Conservation (phyloP, 108 stramenopile species). For the Pseudonitzschia delicatissima region DNA sequence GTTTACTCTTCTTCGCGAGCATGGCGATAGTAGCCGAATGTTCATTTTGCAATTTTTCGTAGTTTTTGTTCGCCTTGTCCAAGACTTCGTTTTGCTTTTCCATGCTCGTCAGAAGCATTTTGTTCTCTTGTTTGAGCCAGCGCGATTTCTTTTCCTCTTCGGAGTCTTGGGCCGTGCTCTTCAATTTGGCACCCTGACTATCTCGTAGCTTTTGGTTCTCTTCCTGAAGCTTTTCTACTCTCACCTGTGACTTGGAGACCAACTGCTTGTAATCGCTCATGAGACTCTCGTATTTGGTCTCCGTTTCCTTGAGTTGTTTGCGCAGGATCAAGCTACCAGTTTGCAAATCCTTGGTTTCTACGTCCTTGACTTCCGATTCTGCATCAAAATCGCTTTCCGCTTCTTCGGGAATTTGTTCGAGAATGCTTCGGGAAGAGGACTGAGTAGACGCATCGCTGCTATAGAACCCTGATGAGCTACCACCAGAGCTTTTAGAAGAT, state of each 20-base stretch:
- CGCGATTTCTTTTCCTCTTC: not conserved
- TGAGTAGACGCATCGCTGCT: not conserved
- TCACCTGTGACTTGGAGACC: constrained; percentile 1
- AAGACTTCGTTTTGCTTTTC: constrained; percentile 21
- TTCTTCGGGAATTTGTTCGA: constrained; percentile 15
- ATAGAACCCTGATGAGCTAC: not conserved
- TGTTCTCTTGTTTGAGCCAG: constrained; percentile 11
- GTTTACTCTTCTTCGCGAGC: constrained; percentile 4
- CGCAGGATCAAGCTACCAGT: not conserved
- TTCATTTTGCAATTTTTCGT: constrained; percentile 18
- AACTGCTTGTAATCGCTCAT: not conserved
- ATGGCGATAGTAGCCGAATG: constrained; percentile 11
- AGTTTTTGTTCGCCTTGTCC: constrained; percentile 8
- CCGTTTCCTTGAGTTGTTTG: constrained; percentile 7
- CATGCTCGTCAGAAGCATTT: constrained; percentile 3
- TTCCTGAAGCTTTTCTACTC: constrained; percentile 6
- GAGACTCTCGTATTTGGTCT: constrained; percentile 6
- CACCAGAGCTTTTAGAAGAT: not conserved
- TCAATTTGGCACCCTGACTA: not conserved
- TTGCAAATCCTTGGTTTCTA: not conserved
- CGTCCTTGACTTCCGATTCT: not conserved
- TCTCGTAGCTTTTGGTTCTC: constrained; percentile 24
- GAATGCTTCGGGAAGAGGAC: not conserved
- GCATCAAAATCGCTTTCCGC: not conserved
- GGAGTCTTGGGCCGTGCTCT: constrained; percentile 12